Evolutionary conservation across 2,329 filamentous ascomycete species (phyloP), one percentile per base, ranked within the genome.

Genomic region (Hymenoscyphus scutula): DNA sequence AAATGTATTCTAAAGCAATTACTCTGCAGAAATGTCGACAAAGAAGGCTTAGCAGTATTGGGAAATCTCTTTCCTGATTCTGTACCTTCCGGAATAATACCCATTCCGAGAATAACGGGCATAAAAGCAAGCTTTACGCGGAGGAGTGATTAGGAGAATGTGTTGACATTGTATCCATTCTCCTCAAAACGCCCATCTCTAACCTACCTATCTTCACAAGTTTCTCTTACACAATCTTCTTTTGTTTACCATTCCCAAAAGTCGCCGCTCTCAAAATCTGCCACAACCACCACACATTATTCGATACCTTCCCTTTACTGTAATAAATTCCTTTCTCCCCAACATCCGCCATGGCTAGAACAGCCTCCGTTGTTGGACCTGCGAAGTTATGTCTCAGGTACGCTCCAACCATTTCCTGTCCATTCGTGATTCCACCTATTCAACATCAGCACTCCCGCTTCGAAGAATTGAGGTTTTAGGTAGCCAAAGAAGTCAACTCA

Each of bases 361-460:
- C 76, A 53, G 81, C 67, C 69, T 84, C 81, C 0, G 78, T 70
- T 4, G 64, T 67, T 0, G 80, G 76, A 68, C 82, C 81, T 60
- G 77, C 76, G 60, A 76, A 74, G 53, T 75, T 75, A 5, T 76
- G 72, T 38, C 80, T 77, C 8, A 78, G 77, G 68, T 84, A 85
- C 2, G 81, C 81, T 19, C 79, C 79, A 53, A 84, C 78, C 59
- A 85, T 75, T 62, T 85, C 83, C 66, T 84, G 84, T 34, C 82
- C 82, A 64, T 84, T 84, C 13, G 82, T 84, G 59, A 84, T 73
- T 58, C 80, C 81, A n/a, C 68, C 68, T 70, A 38, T 19, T 25
- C 29, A 15, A 29, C n/a, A 51, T 68, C 53, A 68, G 63, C 48
- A 45, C 27, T n/a, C 6, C n/a, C n/a, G n/a, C n/a, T n/a, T n/a